Evolutionary conservation across 345 rosid genomes (phyloP), one percentile per base, ranked within the genome.

Genomic region (Gossypium stocksii): DNA sequence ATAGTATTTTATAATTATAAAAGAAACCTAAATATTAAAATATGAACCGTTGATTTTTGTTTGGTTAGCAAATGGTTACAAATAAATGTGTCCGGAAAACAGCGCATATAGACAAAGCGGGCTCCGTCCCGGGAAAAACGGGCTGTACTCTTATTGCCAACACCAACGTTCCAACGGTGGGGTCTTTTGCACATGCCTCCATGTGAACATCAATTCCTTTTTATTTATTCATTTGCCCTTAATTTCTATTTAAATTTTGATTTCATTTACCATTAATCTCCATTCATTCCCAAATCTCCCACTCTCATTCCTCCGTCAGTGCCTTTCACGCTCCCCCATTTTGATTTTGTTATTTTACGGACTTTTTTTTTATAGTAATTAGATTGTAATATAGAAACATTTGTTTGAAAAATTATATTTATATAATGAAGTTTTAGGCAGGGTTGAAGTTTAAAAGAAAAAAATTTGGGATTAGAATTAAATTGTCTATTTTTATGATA

Each of bases 91-190:
- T 52, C 69, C 60, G 19, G 17, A 41, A 9, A 22, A 8, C 5
- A 19, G 9, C 27, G 29, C 70, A 43, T 12, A 43, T 87, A 84
- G 89, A 85, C 94, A 87, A 87, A 79, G 88, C 48, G 83, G 87
- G 87, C 90, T 86, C 81, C 81, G 84, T 81, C 84, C 91, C 92
- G 89, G 85, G 66, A 86, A 85, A 84, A 80, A 87, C 93, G 91
- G 97, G 86, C 74, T 87, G 86, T 82, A 81, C 71, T 75, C 87
- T 78, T 84, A 53, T 63, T 70, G 22, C 81, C 72, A 74, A 67
- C 82, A 64, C 85, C 73, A 70, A 76, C 78, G 66, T 80, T 79
- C 86, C 66, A 80, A 65, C 69, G 75, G 76, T 80, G 82, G 86
- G 86, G 72, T 84, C 93, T 57, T 60, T 80, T 73, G 34, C 92